Evolutionary conservation across 169 alveolate species (phyloP).

Genomic region (Eimeria necatrix): DNA sequence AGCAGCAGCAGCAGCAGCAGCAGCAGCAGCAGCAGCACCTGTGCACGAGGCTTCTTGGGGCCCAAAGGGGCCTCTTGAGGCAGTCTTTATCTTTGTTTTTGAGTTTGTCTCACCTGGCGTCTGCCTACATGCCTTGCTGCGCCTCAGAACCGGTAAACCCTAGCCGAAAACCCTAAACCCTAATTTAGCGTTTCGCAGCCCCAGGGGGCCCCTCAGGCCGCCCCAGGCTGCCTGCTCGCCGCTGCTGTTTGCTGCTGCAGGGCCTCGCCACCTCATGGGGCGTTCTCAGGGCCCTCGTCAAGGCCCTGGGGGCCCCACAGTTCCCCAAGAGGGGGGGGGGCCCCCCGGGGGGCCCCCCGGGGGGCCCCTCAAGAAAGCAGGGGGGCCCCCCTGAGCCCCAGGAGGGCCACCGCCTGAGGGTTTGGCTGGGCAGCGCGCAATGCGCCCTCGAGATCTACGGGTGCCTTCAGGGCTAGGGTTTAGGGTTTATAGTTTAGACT

Average conservation of each 20-base stretch:
- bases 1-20: neutral
- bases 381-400: neutral
- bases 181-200: too few species aligned
- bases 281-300: neutral
- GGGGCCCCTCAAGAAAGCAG: neutral
- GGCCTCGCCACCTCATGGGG: neutral
- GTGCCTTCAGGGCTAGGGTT: neutral
- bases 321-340: neutral
- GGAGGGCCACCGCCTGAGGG: neutral
- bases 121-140: neutral
- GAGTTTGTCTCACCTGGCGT: neutral
- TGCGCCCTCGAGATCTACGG: constrained; percentile 3
- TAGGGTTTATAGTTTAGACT: constrained; percentile 30
- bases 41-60: constrained; percentile 15
- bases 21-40: neutral
- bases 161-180: neutral
- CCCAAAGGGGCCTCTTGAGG: constrained; percentile 27
- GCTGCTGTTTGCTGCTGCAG: neutral
- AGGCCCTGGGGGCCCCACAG: neutral
- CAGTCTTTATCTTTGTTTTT: neutral
- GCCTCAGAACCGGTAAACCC: neutral
- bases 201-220: too few species aligned
- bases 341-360: neutral
- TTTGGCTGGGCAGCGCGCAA: constrained; percentile 22
- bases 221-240: too few species aligned